phyloP scores from a whole-genome alignment of 495 filamentous ascomycete genomes.

The Neurospora sublineolata region DNA sequence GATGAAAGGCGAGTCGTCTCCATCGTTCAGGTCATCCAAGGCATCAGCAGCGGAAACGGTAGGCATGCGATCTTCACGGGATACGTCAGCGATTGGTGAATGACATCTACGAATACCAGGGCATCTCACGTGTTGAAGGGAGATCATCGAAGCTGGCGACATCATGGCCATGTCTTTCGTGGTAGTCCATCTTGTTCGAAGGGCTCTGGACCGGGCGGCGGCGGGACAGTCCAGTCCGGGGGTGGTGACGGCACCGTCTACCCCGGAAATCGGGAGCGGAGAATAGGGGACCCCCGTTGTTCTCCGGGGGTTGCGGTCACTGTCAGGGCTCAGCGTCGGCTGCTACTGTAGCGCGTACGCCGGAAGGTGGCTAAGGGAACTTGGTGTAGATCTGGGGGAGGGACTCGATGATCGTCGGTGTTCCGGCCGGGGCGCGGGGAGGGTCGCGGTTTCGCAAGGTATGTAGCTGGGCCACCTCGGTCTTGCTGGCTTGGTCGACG shows the following conservation, averaged over 20 bases:
- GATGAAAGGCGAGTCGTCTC: slow-evolving; percentile 38
- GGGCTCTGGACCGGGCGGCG: not conserved
- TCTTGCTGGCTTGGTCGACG: not conserved
- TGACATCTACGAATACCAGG: not conserved
- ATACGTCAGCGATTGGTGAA: slow-evolving; percentile 7
- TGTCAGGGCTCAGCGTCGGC: not conserved
- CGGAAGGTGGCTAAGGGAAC: not conserved
- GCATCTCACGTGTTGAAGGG: slow-evolving; percentile 22
- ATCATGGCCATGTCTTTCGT: slow-evolving; percentile 34
- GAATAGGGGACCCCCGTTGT: not conserved
- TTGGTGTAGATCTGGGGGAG: not conserved
- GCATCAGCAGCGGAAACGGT: slow-evolving; percentile 83
- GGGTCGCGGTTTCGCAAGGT: not conserved
- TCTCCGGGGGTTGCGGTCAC: not conserved
- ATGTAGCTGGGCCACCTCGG: not conserved
- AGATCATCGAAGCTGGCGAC: slow-evolving; percentile 34
- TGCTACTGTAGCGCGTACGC: not conserved
- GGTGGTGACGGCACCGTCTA: not conserved
- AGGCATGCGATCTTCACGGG: slow-evolving; percentile 57
- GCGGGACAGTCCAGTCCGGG: not conserved
- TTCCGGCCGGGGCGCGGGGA: not conserved
- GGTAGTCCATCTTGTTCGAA: slow-evolving; percentile 26
- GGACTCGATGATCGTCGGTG: not conserved
- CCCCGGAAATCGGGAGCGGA: not conserved
- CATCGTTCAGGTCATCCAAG: slow-evolving; percentile 46